A percentile compares a stretch with the other conserved stretches of the same genome.
These are phyloP conservation scores for Candida gorgasii DNA, from an alignment of 805 yeast genomes.

Conservation along the genomic window DNA sequence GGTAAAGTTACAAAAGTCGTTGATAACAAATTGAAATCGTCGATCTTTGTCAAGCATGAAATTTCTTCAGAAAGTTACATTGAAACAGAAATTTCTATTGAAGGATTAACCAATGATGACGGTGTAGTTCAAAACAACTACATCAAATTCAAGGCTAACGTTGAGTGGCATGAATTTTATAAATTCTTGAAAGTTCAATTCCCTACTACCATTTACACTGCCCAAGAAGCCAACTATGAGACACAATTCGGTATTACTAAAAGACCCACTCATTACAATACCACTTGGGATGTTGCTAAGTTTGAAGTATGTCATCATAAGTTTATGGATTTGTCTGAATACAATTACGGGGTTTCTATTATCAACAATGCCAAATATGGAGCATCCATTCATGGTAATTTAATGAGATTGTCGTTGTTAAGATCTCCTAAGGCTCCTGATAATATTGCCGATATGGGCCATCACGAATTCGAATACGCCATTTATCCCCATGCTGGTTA, in stretches of 20 bases:
- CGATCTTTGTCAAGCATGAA: constrained; percentile 61
- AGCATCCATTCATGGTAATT: constrained; percentile 88
- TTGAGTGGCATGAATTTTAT: constrained; percentile 85
- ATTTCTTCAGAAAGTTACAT: constrained; percentile 60
- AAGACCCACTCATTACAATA: constrained; percentile 93
- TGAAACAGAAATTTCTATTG: constrained; percentile 67
- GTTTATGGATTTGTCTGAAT: constrained; percentile 89
- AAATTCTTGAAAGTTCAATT: constrained; percentile 92
- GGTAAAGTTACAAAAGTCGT: constrained; percentile 46
- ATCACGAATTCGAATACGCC: constrained; percentile 80
- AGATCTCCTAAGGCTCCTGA: constrained; percentile 96
- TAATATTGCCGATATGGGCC: constrained; percentile 91
- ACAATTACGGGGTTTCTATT: constrained; percentile 81
- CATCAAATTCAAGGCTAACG: constrained; percentile 44
- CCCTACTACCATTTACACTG: constrained; percentile 79
- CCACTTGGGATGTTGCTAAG: constrained; percentile 95
- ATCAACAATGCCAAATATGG: constrained; percentile 89
- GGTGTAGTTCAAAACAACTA: constrained; percentile 27
- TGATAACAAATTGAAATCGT: constrained; percentile 59
- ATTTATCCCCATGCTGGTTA: constrained; percentile 79
- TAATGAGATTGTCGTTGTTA: constrained; percentile 80
- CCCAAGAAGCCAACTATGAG: constrained; percentile 76
- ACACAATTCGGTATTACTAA: constrained; percentile 91
- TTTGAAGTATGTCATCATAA: constrained; percentile 95
- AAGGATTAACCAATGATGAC: constrained; percentile 47